Evolutionary conservation across 306 rosid species (phyloP).

Genomic region (Myrica gale): DNA sequence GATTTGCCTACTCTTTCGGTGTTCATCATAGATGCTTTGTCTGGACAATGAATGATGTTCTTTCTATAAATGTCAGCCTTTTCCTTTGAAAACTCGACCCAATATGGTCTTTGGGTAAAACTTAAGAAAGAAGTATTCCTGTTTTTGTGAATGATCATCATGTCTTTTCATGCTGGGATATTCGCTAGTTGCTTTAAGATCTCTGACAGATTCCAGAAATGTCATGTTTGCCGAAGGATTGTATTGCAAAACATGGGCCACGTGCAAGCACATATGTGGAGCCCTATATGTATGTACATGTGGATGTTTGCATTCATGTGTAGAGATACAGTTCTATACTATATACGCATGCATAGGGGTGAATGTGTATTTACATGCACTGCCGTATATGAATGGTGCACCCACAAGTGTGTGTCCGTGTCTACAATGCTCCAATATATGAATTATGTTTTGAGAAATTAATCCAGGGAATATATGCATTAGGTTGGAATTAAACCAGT

Average conservation of each 20-base stretch:
- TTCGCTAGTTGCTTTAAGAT: neutral
- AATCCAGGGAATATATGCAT: neutral
- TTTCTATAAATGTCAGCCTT: too few relatives aligned
- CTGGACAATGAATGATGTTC: neutral
- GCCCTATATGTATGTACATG: neutral
- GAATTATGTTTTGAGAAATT: neutral
- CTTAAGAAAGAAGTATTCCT: neutral
- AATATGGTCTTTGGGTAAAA: neutral
- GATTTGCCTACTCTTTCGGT: neutral
- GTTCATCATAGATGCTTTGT: neutral
- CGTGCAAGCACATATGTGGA: neutral
- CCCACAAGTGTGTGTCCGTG: neutral
- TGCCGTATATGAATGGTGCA: too few relatives aligned
- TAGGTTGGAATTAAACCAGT: neutral
- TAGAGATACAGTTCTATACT: neutral
- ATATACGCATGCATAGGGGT: neutral
- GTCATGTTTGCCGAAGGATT: neutral
- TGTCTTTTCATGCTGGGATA: neutral
- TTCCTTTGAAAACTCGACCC: neutral
- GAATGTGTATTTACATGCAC: neutral
- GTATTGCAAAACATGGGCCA: neutral
- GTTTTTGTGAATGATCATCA: neutral
- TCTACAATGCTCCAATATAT: neutral
- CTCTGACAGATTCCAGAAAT: neutral
- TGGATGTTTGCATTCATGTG: neutral